Evolutionary conservation across 805 yeast genomes (phyloP).

Genomic region (Spathaspora hagerdaliae): DNA sequence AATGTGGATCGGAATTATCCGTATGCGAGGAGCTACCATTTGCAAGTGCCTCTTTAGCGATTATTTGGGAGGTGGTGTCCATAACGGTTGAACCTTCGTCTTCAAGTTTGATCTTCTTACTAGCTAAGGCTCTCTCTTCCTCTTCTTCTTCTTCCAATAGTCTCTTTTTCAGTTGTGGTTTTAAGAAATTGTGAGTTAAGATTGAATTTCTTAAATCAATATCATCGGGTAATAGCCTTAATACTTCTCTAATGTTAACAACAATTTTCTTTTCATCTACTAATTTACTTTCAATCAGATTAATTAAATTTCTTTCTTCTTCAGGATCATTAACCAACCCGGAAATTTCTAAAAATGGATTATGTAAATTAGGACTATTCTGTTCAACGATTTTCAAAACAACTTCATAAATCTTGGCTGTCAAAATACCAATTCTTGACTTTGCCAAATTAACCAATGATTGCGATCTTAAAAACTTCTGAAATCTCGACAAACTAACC

Average conservation of each 20-base stretch:
- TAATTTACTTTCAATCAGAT: slow-evolving; percentile 27
- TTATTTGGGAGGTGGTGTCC: background rate
- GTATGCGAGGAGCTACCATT: slow-evolving; percentile 2
- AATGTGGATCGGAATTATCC: slow-evolving; percentile 20
- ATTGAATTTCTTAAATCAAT: slow-evolving; percentile 46
- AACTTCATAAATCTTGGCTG: slow-evolving; percentile 59
- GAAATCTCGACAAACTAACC: slow-evolving; percentile 61
- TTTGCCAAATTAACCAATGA: slow-evolving; percentile 61
- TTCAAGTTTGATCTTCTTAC: slow-evolving; percentile 20
- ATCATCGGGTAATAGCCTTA: slow-evolving; percentile 32
- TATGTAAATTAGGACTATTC: slow-evolving; percentile 40
- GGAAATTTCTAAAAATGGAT: slow-evolving; percentile 40
- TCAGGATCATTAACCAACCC: slow-evolving; percentile 53
- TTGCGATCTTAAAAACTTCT: slow-evolving; percentile 60
- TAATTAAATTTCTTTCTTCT: slow-evolving; percentile 22
- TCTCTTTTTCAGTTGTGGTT: slow-evolving; percentile 24
- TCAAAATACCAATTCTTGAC: slow-evolving; percentile 64
- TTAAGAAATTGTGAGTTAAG: slow-evolving; percentile 36
- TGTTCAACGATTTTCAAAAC: slow-evolving; percentile 59
- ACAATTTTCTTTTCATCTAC: slow-evolving; percentile 33
- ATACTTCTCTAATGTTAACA: slow-evolving; percentile 30
- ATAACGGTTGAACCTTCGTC: slow-evolving; percentile 17
- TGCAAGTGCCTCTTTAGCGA: background rate
- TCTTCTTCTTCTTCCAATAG: slow-evolving; percentile 10
- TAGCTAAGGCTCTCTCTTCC: slow-evolving; percentile 10